These are phyloP conservation scores for Tolypocladium ovalisporum DNA, from an alignment of 2,329 filamentous ascomycete species.

Conservation along the genomic window DNA sequence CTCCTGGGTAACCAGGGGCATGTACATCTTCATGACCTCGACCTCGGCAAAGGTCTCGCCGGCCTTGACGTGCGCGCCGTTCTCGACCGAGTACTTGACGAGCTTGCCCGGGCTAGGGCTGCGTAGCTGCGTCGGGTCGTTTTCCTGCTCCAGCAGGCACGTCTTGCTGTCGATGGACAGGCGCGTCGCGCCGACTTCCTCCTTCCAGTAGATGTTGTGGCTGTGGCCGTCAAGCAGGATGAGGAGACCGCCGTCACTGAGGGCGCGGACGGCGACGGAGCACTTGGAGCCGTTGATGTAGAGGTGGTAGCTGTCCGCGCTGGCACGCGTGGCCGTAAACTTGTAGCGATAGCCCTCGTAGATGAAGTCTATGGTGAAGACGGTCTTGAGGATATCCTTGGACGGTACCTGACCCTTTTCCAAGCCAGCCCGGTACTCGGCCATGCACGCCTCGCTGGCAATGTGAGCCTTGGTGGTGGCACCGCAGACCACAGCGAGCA, in stretches of 20 bases:
- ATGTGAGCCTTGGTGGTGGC: conserved; percentile 91
- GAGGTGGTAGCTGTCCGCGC: conserved; percentile 86
- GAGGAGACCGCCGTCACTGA: conserved; percentile 88
- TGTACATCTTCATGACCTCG: conserved; percentile 99
- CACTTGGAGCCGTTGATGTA: conserved; percentile 99
- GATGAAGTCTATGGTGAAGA: conserved; percentile 97
- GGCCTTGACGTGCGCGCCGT: conserved; percentile 83
- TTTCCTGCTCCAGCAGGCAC: conserved; percentile 94
- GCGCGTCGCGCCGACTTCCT: conserved; percentile 91
- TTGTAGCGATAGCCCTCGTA: conserved; percentile 96
- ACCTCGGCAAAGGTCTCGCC: conserved; percentile 93
- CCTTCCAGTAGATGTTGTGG: conserved; percentile 99
- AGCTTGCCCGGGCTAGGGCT: conserved; percentile 94
- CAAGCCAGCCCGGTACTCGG: conserved; percentile 76
- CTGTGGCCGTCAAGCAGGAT: conserved; percentile 84
- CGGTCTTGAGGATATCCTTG: conserved; percentile 94
- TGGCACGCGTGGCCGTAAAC: conserved; percentile 91
- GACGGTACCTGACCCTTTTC: conserved; percentile 97
- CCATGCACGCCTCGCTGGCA: conserved; percentile 80
- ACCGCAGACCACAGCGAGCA: conserved; percentile 89
- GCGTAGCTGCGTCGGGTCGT: conserved; percentile 92
- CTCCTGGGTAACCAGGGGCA: conserved; percentile 91
- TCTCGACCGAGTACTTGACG: conserved; percentile 95
- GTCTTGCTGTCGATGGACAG: conserved; percentile 97
- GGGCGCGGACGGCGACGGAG: conserved; percentile 79